These are phyloP conservation scores for Urtica urens DNA, from an alignment of 306 rosid genomes.

Conservation along the genomic window DNA sequence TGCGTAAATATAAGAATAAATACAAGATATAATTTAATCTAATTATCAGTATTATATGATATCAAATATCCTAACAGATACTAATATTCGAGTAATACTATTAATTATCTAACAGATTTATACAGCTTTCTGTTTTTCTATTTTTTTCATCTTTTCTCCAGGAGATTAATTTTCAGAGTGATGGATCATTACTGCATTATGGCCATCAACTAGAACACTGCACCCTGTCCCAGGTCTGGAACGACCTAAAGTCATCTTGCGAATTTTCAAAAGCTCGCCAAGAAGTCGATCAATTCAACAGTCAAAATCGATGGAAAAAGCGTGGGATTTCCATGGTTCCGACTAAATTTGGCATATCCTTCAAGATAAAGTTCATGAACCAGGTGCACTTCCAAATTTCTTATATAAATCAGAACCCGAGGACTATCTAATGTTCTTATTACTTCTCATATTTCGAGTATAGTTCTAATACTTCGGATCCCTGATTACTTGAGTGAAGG, in stretches of 20 bases:
- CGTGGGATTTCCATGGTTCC: conserved; percentile 89
- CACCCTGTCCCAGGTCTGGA: conserved; percentile 59
- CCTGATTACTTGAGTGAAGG: conserved; percentile 56
- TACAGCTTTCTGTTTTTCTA: no score
- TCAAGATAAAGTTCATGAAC: conserved; percentile 72
- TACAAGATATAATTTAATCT: no score
- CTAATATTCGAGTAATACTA: no score
- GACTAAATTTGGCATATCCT: conserved; percentile 88
- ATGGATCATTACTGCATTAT: conserved; percentile 66
- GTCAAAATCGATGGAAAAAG: conserved; percentile 75
- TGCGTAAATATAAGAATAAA: no score
- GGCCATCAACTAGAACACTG: conserved; percentile 67
- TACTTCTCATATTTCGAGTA: no score
- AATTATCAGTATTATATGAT: no score
- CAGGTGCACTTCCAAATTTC: conserved; percentile 77
- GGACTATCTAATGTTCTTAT: no score
- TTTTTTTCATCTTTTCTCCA: conserved; percentile 16
- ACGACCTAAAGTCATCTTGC: conserved; percentile 61
- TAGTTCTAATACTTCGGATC: not conserved
- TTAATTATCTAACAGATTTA: not conserved
- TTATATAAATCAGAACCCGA: no score
- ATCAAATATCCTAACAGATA: no score
- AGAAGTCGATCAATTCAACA: conserved; percentile 58
- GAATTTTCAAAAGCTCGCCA: conserved; percentile 46
- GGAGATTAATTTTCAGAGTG: conserved; percentile 90